phyloP scores from a whole-genome alignment of 2,329 filamentous ascomycete species.

The Penicillium occitanis region DNA sequence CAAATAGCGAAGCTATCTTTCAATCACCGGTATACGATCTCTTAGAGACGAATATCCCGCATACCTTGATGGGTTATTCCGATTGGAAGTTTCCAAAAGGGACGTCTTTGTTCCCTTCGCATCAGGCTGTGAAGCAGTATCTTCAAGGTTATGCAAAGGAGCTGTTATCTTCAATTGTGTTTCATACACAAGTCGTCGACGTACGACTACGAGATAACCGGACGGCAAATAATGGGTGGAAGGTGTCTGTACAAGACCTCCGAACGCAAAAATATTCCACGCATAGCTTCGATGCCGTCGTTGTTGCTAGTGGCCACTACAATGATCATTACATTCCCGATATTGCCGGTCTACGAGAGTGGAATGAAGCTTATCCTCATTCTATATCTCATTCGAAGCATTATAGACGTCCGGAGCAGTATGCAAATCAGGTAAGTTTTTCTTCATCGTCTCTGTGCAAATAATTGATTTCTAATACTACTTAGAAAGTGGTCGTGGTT shows the following conservation, averaged over 20 bases:
- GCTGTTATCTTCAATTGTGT: conserved; percentile 65
- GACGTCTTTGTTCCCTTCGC: conserved; percentile 70
- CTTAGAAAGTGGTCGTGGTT: conserved; percentile 72
- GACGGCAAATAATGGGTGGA: conserved; percentile 54
- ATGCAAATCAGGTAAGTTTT: conserved; percentile 55
- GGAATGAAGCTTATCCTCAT: conserved; percentile 59
- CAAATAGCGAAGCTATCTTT: conserved; percentile 62
- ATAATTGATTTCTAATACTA: neutral
- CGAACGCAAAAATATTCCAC: conserved; percentile 42
- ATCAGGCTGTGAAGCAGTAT: conserved; percentile 71
- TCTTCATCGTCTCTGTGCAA: neutral
- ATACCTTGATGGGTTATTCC: conserved; percentile 75
- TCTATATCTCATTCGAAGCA: conserved; percentile 74
- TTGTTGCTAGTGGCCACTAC: conserved; percentile 75
- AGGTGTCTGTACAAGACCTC: conserved; percentile 56
- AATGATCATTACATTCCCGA: conserved; percentile 66
- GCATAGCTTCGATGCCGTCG: conserved; percentile 68
- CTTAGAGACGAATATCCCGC: conserved; percentile 84
- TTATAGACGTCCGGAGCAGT: conserved; percentile 67
- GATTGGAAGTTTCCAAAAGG: conserved; percentile 65
- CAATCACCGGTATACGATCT: conserved; percentile 80
- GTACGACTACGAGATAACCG: conserved; percentile 47
- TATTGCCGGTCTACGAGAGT: conserved; percentile 60
- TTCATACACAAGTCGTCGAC: conserved; percentile 68
- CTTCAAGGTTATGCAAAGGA: conserved; percentile 69